A percentile compares a stretch with the other conserved stretches of the same genome.
Conservation (phyloP, 352 stramenopile genomes). For the Phytopythium cucurbitacearum region DNA sequence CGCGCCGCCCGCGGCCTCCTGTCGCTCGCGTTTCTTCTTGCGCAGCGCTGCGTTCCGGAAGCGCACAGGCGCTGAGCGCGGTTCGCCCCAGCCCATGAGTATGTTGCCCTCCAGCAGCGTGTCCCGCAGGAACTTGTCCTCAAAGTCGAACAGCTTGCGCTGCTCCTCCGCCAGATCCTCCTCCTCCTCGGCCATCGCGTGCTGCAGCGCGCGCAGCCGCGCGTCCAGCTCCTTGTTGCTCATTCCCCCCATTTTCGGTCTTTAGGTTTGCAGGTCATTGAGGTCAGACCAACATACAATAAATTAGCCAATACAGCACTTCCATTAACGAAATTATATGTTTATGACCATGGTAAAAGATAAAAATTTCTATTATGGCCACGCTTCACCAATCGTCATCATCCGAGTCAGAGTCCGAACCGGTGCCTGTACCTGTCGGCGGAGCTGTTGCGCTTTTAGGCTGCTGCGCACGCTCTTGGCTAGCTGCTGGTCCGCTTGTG, state of each 20-base stretch:
- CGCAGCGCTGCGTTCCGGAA: conserved; percentile 67
- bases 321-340: too few species aligned
- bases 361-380: too few species aligned
- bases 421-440: too few species aligned
- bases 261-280: background rate
- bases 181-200: conserved; percentile 40
- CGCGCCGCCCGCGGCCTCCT: conserved; percentile 13
- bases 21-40: conserved; percentile 58
- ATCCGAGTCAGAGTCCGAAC: too few species aligned
- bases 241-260: background rate
- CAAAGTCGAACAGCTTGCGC: conserved; percentile 69
- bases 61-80: conserved; percentile 50
- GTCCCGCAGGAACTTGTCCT: conserved; percentile 67
- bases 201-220: conserved; percentile 35
- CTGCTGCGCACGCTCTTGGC: too few species aligned
- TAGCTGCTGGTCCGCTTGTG: background rate
- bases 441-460: too few species aligned
- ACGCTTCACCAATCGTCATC: too few species aligned
- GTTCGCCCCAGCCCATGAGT: conserved; percentile 63
- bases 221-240: conserved; percentile 50
- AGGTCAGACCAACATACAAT: too few species aligned
- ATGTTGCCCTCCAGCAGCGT: conserved; percentile 73
- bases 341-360: too few species aligned
- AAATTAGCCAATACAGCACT: too few species aligned
- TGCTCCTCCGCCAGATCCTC: conserved; percentile 56